phyloP scores from a whole-genome alignment of 257 asterid genomes.

The Nicotiana noctiflora region DNA sequence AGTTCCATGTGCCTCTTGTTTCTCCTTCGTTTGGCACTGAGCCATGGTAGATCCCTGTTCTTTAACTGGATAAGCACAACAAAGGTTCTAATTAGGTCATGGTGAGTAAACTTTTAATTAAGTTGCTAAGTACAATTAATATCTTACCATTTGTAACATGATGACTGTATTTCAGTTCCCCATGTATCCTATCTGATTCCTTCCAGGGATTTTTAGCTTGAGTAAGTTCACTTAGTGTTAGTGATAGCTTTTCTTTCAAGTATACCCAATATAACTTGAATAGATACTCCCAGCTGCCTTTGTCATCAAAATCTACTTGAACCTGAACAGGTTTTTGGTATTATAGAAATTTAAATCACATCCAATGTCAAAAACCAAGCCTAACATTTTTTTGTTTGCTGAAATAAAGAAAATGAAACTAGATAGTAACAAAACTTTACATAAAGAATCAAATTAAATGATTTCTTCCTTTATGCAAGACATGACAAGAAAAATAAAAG shows the following conservation, averaged over 20 bases:
- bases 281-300: slow-evolving; percentile 83
- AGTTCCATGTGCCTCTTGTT: background rate
- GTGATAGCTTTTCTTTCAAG: slow-evolving; percentile 54
- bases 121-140: background rate
- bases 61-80: slow-evolving; percentile 21
- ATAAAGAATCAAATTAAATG: background rate
- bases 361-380: background rate
- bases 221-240: slow-evolving; percentile 53
- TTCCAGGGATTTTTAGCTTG: slow-evolving; percentile 55
- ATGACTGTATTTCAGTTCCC: slow-evolving; percentile 10
- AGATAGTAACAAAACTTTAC: background rate
- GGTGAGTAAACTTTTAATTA: background rate
- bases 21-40: background rate
- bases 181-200: slow-evolving; percentile 20
- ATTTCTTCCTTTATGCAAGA: background rate
- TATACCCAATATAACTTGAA: slow-evolving; percentile 74
- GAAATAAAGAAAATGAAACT: background rate
- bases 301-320: slow-evolving; percentile 82
- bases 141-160: slow-evolving; percentile 12
- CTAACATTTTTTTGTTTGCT: background rate
- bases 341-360: background rate
- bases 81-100: background rate
- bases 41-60: slow-evolving; percentile 22
- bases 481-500: background rate
- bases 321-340: slow-evolving; percentile 35